Evolutionary conservation across 805 yeast genomes (phyloP).

Genomic region (Metschnikowia shivogae): DNA sequence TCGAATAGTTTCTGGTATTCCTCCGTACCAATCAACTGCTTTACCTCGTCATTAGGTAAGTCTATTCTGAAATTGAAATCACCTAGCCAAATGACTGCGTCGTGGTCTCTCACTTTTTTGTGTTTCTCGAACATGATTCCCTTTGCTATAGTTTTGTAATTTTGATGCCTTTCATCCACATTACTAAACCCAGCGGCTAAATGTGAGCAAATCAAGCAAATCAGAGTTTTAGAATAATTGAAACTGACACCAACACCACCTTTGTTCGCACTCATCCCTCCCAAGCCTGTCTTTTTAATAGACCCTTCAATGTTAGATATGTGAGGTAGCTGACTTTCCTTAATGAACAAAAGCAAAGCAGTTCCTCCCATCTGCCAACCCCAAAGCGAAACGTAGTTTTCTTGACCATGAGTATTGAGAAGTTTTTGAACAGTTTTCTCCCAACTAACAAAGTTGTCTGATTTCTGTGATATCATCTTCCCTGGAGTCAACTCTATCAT

Average conservation of each 20-base stretch:
- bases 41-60: slow-evolving; percentile 66
- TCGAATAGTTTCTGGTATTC: slow-evolving; percentile 55
- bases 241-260: slow-evolving; percentile 78
- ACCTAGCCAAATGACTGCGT: slow-evolving; percentile 84
- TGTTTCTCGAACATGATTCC: slow-evolving; percentile 62
- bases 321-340: slow-evolving; percentile 46
- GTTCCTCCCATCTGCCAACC: slow-evolving; percentile 86
- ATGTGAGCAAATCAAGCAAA: slow-evolving; percentile 83
- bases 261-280: slow-evolving; percentile 81
- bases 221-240: slow-evolving; percentile 56
- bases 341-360: slow-evolving; percentile 63
- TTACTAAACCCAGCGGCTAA: slow-evolving; percentile 89
- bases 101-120: slow-evolving; percentile 64
- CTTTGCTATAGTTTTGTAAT: slow-evolving; percentile 72
- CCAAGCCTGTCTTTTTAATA: slow-evolving; percentile 86
- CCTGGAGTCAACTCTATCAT: slow-evolving; percentile 79
- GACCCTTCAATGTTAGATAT: slow-evolving; percentile 65
- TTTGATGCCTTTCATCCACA: slow-evolving; percentile 78
- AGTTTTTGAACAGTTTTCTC: slow-evolving; percentile 53
- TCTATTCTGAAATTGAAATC: slow-evolving; percentile 87
- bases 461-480: slow-evolving; percentile 76
- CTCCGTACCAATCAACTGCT: slow-evolving; percentile 43
- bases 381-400: slow-evolving; percentile 57
- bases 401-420: slow-evolving; percentile 36
- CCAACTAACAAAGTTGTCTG: slow-evolving; percentile 57